phyloP scores from a whole-genome alignment of 306 rosid species.

The Sophora flavescens region DNA sequence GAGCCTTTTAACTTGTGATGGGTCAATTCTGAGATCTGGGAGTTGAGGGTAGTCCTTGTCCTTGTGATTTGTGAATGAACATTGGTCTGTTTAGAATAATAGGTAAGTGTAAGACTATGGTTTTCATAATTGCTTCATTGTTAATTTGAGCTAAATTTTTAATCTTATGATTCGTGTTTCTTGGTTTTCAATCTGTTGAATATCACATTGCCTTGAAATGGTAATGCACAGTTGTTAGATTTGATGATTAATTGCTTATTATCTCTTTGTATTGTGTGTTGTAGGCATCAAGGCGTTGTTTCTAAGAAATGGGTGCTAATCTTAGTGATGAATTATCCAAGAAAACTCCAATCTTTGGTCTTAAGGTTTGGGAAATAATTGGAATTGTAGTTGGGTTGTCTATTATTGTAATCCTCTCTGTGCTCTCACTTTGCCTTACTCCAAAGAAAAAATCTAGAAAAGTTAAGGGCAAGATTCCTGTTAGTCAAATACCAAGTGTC shows the following conservation, averaged over 20 bases:
- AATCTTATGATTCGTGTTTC: slow-evolving; percentile 33
- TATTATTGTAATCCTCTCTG: slow-evolving; percentile 71
- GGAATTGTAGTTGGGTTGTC: slow-evolving; percentile 82
- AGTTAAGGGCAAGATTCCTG: slow-evolving; percentile 60
- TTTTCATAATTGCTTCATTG: slow-evolving; percentile 28
- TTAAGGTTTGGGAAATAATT: slow-evolving; percentile 88
- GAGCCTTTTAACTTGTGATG: slow-evolving; percentile 44
- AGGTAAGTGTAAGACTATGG: slow-evolving; percentile 39
- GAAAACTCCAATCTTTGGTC: slow-evolving; percentile 66
- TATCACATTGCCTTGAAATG: not conserved
- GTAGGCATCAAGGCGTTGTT: slow-evolving; percentile 50
- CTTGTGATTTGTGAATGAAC: slow-evolving; percentile 39
- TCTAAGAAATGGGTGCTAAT: slow-evolving; percentile 63
- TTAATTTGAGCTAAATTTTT: slow-evolving; percentile 32
- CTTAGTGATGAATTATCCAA: slow-evolving; percentile 75
- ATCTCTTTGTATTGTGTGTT: slow-evolving; percentile 40
- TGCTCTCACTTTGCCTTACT: slow-evolving; percentile 78
- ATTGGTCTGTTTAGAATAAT: not conserved
- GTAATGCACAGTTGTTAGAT: slow-evolving; percentile 24
- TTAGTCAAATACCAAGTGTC: slow-evolving; percentile 78
- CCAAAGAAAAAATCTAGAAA: slow-evolving; percentile 76
- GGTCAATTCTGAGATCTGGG: slow-evolving; percentile 70
- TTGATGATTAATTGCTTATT: slow-evolving; percentile 38
- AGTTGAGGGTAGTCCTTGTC: slow-evolving; percentile 47
- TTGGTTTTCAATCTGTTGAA: not conserved